Evolutionary conservation across 305 asterid genomes (phyloP).

Genomic region (Solanum chacoense): DNA sequence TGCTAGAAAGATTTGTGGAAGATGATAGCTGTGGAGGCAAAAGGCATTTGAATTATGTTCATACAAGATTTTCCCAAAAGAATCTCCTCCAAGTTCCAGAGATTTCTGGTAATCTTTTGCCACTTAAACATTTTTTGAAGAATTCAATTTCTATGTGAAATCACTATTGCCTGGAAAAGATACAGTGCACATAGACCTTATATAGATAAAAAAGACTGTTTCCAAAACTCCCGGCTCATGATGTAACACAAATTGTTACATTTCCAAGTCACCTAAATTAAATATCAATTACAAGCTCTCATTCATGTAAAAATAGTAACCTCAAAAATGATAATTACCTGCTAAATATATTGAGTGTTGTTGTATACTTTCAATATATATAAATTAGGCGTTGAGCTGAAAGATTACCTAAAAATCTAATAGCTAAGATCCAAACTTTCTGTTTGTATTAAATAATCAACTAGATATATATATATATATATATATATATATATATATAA

Average conservation of each 20-base stretch:
- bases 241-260: not conserved
- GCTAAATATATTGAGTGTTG: not conserved
- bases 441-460: not conserved
- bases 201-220: not conserved
- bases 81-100: conserved; percentile 44
- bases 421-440: not conserved
- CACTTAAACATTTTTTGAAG: not conserved
- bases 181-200: not conserved
- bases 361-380: not conserved
- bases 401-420: not conserved
- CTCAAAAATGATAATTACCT: not conserved
- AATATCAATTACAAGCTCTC: not conserved
- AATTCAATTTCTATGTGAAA: not conserved
- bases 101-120: conserved; percentile 25
- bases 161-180: not conserved
- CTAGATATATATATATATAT: not conserved
- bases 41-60: conserved; percentile 16
- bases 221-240: not conserved
- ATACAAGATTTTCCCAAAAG: conserved; percentile 25
- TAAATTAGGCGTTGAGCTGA: not conserved
- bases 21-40: conserved; percentile 20
- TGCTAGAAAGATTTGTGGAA: conserved; percentile 44
- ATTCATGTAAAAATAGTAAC: not conserved
- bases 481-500: not conserved
- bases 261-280: not conserved